Evolutionary conservation across 2,329 filamentous ascomycete species (phyloP), one percentile per base, ranked within the genome.

Genomic region (Exophiala lecanii-corni): DNA sequence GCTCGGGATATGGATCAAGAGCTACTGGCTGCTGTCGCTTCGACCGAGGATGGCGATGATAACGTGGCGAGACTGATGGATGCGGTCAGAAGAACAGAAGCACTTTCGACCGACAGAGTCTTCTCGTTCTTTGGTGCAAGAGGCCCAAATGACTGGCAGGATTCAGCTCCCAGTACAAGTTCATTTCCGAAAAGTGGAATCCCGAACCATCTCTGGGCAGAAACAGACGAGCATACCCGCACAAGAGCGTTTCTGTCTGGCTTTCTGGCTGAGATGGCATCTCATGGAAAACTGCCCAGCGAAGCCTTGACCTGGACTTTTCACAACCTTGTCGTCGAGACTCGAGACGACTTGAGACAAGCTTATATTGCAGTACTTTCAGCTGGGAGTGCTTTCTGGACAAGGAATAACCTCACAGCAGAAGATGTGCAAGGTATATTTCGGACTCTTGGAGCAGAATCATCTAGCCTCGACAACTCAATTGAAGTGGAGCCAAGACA

Each of bases 251-350:
- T 88, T 40, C 62, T 78, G 17, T 80, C 78, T 15, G 83, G 84
- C 2, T 65, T 84, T 43, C 71, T 81, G 1, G 72, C 76, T 42
- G 72, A 76, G 33, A 66, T 82, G 10, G 64, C 76, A 12, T 57
- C 60, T 3, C 66, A 66, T 28, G 59, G 62, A 9, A 51, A 58
- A 2, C 59, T 88, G 9, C 78, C 84, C 0, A 77, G 86, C 47
- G 74, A 82, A 41, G 57, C 88, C 1, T 72, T 86, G 37, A 55
- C 73, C 12, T 89, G 85, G 84, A 67, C 87, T 2, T 60, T 69
- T 25, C 50, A 59, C 30, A 38, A 44, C 15, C 36, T 53, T n/a
- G 40, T 49, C 18, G 59, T 67, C 2, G 79, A 85, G 54, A 63
- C 66, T 30, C 73, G 74, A 21, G 65, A 71, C 31, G 69, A 76